Base-by-base conservation (phyloP, 495 filamentous ascomycete genomes). In the Coniosporium apollinis region DNA sequence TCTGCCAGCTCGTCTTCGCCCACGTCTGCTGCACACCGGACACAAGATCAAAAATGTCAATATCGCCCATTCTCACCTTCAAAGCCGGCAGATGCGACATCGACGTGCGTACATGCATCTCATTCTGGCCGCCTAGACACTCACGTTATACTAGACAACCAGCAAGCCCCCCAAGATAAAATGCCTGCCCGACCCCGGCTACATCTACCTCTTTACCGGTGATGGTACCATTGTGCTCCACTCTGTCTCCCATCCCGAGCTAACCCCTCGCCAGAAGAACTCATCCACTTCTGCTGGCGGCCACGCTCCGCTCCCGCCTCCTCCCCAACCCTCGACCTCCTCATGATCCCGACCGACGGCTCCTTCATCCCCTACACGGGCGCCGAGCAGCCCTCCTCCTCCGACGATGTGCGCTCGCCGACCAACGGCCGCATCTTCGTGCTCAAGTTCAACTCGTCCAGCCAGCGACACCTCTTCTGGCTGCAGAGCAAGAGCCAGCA, bases 251-350 rank as follows among this genome's bases (percentile, higher is more conserved):
- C 4, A 16, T 16, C 17, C 15, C 9, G n/a, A 22, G 16, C 39
- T 35, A 36, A 50, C 37, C 16, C 33, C 38, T 20, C 13, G 3
- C 9, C n/a, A 30, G 13, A 31, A 80, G 77, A 94, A 2, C 68
- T 96, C 28, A 66, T 87, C 46, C 86, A 94, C 63, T 91, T 99
- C 59, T 96, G 87, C 69, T 99, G 91, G 91, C 80, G 86, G 34
- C 63, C 70, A 7, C 67, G 75, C 28, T 68, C 60, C 50, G 62
- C 67, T 34, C 66, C 71, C 19, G 56, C 74, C 45, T 64, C 72
- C 33, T 62, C 81, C 34, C 76, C 82, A 22, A 78, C 86, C 31
- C 56, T 86, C 22, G 82, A 94, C 51, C 66, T 93, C 29, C 67
- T 89, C 40, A 92, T 89, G 78, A 69, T 94, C 26, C 85, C 91